A percentile compares a stretch with the other conserved stretches of the same genome.
Conservation (phyloP, 257 asterid species). For the Rauvolfia tetraphylla region DNA sequence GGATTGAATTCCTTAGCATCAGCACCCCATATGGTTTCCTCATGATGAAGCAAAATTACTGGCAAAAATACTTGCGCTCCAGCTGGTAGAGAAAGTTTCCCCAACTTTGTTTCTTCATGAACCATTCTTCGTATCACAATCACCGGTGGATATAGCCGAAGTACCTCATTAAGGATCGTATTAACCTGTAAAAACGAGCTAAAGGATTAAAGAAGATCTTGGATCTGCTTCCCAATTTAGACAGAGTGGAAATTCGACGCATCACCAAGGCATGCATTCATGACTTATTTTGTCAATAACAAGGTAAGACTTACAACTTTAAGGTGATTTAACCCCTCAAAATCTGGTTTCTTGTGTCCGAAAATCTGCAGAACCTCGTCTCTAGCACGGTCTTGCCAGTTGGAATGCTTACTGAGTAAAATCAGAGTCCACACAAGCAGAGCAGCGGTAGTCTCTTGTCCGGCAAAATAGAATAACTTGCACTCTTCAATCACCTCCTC, state of each 20-base stretch:
- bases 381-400: neutral
- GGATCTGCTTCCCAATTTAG: no score
- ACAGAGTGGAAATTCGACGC: no score
- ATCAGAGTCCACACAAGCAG: neutral
- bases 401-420: neutral
- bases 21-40: slow-evolving; percentile 18
- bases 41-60: slow-evolving; percentile 14
- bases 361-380: neutral
- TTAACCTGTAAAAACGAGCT: no score
- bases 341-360: neutral
- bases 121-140: neutral
- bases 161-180: no score
- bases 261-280: no score
- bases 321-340: neutral
- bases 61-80: slow-evolving; percentile 14
- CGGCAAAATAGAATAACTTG: slow-evolving; percentile 30
- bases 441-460: neutral
- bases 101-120: slow-evolving; percentile 20
- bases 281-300: no score
- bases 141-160: slow-evolving; percentile 2
- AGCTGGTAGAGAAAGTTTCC: slow-evolving; percentile 21
- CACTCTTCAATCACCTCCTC: slow-evolving; percentile 34
- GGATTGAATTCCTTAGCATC: slow-evolving; percentile 8
- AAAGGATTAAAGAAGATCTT: no score
- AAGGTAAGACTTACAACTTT: neutral